phyloP scores from a whole-genome alignment of 495 filamentous ascomycete genomes.

The Neurospora terricola region DNA sequence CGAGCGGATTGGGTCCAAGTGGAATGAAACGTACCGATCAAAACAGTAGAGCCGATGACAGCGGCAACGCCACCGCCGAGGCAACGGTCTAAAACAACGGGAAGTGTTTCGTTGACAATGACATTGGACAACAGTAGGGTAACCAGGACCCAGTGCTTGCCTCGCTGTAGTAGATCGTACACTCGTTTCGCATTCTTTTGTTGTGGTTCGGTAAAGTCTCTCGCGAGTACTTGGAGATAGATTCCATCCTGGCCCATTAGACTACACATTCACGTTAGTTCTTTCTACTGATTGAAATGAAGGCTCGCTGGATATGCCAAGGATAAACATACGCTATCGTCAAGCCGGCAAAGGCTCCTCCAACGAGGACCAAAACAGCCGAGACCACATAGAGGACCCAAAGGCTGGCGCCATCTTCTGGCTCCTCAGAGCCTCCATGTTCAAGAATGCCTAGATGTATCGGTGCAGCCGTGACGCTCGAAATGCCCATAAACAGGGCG shows the following conservation, averaged over 20 bases:
- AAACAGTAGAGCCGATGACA: constrained; percentile 78
- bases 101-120: constrained; percentile 95
- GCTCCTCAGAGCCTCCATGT: constrained; percentile 17
- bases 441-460: constrained; percentile 4
- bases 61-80: constrained; percentile 93
- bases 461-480: constrained; percentile 25
- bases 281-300: not conserved
- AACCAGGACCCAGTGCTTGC: constrained; percentile 98
- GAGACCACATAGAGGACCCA: constrained; percentile 37
- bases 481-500: constrained; percentile 27
- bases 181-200: constrained; percentile 75
- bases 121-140: constrained; percentile 91
- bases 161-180: constrained; percentile 66
- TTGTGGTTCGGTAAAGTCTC: constrained; percentile 57
- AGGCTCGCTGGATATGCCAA: not conserved
- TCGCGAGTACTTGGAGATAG: constrained; percentile 93
- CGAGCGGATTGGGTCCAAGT: not conserved
- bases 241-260: constrained; percentile 89
- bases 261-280: constrained; percentile 19
- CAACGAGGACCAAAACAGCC: constrained; percentile 61
- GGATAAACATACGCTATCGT: constrained; percentile 62
- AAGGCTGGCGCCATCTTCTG: constrained; percentile 31
- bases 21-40: constrained; percentile 61
- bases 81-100: constrained; percentile 87
- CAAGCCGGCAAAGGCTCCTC: constrained; percentile 91